Evolutionary conservation across 176 grass and related monocot species (phyloP).

Genomic region (Juncus effusus): DNA sequence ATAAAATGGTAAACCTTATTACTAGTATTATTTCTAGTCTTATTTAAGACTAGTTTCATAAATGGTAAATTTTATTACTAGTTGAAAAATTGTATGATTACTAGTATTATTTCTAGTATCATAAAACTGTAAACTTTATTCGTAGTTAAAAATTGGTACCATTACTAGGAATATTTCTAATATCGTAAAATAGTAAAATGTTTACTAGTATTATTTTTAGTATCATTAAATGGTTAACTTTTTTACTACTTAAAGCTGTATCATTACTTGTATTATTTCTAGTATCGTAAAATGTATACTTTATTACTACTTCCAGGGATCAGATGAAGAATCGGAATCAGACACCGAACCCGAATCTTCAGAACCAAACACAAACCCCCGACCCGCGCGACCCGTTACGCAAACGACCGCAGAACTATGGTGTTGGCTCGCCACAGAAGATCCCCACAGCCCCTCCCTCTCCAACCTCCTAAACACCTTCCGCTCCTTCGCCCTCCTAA

Average conservation of each 20-base stretch:
- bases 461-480: slow-evolving; percentile 68
- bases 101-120: not conserved
- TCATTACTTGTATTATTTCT: not conserved
- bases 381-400: slow-evolving; percentile 37
- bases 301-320: slow-evolving; percentile 40
- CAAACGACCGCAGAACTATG: slow-evolving; percentile 76
- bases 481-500: slow-evolving; percentile 33
- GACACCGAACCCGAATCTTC: slow-evolving; percentile 4
- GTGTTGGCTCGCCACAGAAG: slow-evolving; percentile 75
- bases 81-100: not conserved
- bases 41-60: not conserved
- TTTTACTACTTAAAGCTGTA: slow-evolving; percentile 1
- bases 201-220: slow-evolving; percentile 4
- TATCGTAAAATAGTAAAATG: not conserved
- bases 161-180: too few species aligned
- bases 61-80: slow-evolving; percentile 3
- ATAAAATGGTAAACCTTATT: slow-evolving; percentile 50
- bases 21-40: not conserved
- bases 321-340: slow-evolving; percentile 54
- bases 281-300: too few species aligned
- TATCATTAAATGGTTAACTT: not conserved
- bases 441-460: slow-evolving; percentile 52
- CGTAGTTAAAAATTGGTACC: too few species aligned
- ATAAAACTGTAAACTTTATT: not conserved
- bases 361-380: slow-evolving; percentile 6